Base-by-base conservation (phyloP, 2,329 filamentous ascomycete genomes). In the Claviceps digitariae region DNA sequence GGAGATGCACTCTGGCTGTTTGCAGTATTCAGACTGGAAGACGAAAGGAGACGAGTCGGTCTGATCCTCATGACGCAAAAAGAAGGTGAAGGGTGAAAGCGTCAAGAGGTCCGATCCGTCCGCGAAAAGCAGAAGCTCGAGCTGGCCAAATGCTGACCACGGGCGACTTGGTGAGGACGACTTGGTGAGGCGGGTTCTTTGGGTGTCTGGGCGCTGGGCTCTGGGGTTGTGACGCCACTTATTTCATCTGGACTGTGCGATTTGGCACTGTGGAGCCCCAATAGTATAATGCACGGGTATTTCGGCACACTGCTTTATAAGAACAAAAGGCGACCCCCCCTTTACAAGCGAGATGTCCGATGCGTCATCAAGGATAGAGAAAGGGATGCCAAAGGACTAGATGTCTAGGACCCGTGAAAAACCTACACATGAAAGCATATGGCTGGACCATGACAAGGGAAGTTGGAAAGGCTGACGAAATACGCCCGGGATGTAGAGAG, bases 21-120 rank as follows among this genome's bases (percentile, higher is more conserved):
- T 48, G 48, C 46, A 44, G 57, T 56, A 55, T 60, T 61, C 50
- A 54, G 48, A 54, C 52, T 59, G 46, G 64, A 66, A 21, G 74
- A 74, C 27, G 61, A 66, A 54, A 78, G 78, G 40, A 81, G 67
- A 51, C 77, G 74, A 56, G 68, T 72, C 54, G 78, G 76, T 56
- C 81, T 74, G 62, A 81, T 79, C 64, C 76, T 76, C 77, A 81
- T 80, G 64, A 61, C 62, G 59, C 41, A 57, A n/a, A 52, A 51
- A 15, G 21, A 51, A 15, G 21, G 21, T 44, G 41, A 44, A 38
- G 15, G 36, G 34, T 46, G 27, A 27, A 48, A 13, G n/a, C 43
- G 43, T 38, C 48, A 51, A 51, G 45, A 51, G 51, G 47, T 23
- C 25, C 41, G 41, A 21, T 44, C 45, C 48, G 44, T 48, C 45